Evolutionary conservation across 768 basidiomycete genomes (phyloP), one percentile per base, ranked within the genome.

Genomic region (Glaciozyma antarctica): DNA sequence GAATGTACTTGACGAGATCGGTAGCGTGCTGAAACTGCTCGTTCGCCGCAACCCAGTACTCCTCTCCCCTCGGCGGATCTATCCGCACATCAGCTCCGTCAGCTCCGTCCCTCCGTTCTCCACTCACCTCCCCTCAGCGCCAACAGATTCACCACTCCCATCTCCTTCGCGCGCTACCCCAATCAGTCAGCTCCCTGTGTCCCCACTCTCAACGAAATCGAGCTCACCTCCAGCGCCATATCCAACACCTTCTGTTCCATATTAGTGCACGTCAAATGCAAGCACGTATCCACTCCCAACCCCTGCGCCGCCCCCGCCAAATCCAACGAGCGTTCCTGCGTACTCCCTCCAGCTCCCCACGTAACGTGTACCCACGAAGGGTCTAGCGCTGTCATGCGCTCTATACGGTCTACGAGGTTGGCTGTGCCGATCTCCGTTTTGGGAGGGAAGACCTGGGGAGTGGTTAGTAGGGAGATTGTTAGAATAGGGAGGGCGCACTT

Each of bases 241-340:
- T 95, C 92, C 26, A 99, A 87, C 75, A 98, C 97, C 76, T 88
- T 86, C 74, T 82, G 81, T n/a, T 91, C 90, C 91, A 99, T 95
- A 78, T 94, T 95, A 58, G 95, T 98, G 75, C 95, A 98, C 53
- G 94, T 98, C 71, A 99, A 78, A 78, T 99, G 95, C 90, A 99
- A 91, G 79, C 92, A 97, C 34, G 92, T 94, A 78, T 98, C 92
- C 28, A 98, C 81, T 0, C 93, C 95, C 77, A 98, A 58, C 62
- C 85, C 83, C 76, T 90, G 87, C 2, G 84, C 84, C 61, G 90
- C 77, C 16, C 82, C 83, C 0, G 92, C 93, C 3, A 99, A 82
- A 69, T 93, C 91, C 48, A 99, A 79, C 74, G 85, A 89, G 41
- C 88, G 82, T 43, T 92, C 88, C 71, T 83, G 90, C 0, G 94